Evolutionary conservation across 1,284 basidiomycete species (phyloP).

Genomic region (Cystobasidium pallidum): DNA sequence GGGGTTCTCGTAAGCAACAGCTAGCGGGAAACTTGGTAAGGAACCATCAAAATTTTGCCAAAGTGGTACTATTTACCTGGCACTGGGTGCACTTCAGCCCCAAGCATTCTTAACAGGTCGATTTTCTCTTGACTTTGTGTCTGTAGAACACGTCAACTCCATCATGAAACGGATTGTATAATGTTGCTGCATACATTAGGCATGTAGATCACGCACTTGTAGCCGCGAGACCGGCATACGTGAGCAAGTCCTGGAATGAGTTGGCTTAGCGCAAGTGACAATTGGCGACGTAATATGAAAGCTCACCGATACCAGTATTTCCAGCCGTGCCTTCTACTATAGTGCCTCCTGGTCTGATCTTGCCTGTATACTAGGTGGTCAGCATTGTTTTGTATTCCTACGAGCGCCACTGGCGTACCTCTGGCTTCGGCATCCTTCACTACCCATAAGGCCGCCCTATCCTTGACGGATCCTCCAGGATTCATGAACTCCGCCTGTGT

Average conservation of each 20-base stretch:
- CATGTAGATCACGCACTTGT: conserved; percentile 99
- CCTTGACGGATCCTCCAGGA: conserved; percentile 98
- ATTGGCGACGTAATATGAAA: too few species aligned
- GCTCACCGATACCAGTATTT: conserved; percentile 85
- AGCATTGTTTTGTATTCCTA: not conserved
- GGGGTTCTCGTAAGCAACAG: conserved; percentile 94
- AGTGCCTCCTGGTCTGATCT: conserved; percentile 84
- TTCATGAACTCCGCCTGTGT: conserved; percentile 94
- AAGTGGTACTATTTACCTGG: conserved; percentile 60
- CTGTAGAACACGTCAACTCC: conserved; percentile 34
- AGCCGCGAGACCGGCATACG: conserved; percentile 88
- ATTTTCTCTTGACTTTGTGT: conserved; percentile 93
- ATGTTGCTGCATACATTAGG: conserved; percentile 67
- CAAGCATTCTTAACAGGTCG: conserved; percentile 93
- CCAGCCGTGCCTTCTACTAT: conserved; percentile 98
- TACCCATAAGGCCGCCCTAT: conserved; percentile 90
- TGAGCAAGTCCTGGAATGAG: conserved; percentile 51
- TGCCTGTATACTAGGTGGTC: conserved; percentile 58
- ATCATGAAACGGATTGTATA: not conserved
- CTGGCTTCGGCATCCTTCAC: conserved; percentile 84
- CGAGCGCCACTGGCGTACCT: conserved; percentile 58
- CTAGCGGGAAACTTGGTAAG: conserved; percentile 57
- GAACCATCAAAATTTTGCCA: not conserved
- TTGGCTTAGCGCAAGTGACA: conserved; percentile 17
- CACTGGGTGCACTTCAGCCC: conserved; percentile 92